phyloP scores from a whole-genome alignment of 2,329 filamentous ascomycete species.

The Simplicillium aogashimaense region DNA sequence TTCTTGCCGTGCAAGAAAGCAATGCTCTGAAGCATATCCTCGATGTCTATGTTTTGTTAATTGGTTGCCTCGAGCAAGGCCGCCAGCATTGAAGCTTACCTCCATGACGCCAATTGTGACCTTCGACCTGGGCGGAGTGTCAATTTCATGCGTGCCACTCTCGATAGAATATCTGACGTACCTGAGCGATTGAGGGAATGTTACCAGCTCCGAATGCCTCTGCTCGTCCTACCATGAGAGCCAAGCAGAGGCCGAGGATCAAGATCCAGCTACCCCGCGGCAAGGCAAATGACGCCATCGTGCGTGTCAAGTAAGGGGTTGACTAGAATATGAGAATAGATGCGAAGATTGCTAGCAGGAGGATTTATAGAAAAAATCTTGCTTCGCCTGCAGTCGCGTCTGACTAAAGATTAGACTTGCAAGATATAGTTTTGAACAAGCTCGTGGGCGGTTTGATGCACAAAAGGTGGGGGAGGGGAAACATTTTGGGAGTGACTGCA shows the following conservation, averaged over 20 bases:
- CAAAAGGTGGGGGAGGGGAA: too few relatives aligned
- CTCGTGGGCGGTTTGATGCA: too few relatives aligned
- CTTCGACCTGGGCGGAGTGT: slow-evolving; percentile 44
- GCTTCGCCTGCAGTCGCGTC: too few relatives aligned
- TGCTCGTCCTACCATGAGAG: slow-evolving; percentile 46
- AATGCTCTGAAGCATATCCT: slow-evolving; percentile 71
- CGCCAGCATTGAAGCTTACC: slow-evolving; percentile 24
- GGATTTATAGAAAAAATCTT: too few relatives aligned
- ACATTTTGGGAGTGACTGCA: too few relatives aligned
- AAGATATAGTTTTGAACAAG: too few relatives aligned
- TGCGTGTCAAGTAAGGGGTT: slow-evolving; percentile 1
- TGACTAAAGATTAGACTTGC: too few relatives aligned
- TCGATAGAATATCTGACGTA: slow-evolving; percentile 13
- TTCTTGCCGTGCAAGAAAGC: slow-evolving; percentile 73
- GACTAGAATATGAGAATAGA: too few relatives aligned
- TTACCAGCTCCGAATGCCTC: slow-evolving; percentile 61
- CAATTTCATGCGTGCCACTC: neutral
- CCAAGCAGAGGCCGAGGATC: slow-evolving; percentile 39
- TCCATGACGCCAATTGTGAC: slow-evolving; percentile 61
- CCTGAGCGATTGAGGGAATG: slow-evolving; percentile 53
- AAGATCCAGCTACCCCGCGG: slow-evolving; percentile 42
- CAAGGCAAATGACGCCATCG: slow-evolving; percentile 37
- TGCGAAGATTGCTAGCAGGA: too few relatives aligned
- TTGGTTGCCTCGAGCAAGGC: neutral
- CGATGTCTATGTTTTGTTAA: slow-evolving; percentile 46